Base-by-base conservation (phyloP, 345 rosid genomes). In the Rhodamnia rubescens region DNA sequence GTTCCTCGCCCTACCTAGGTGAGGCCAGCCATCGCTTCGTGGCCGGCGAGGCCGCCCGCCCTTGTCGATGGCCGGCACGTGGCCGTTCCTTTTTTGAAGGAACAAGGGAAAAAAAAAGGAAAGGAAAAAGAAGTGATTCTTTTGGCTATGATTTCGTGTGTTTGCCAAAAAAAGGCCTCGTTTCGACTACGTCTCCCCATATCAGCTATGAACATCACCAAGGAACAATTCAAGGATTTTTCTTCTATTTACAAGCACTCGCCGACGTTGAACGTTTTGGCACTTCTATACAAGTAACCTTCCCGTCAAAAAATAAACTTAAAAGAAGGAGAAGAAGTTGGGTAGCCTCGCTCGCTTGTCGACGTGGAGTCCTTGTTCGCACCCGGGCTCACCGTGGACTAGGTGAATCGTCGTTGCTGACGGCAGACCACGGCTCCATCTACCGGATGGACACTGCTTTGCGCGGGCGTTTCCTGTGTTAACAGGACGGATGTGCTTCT, bases 401-500 rank as follows among this genome's bases (percentile, higher is more conserved):
- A 3, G 78, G 24, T 32, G 24, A 69, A 36, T 69, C 47, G 20
- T 22, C 9, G 36, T 47, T 69, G 47, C 36, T 5, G 78, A 69
- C 18, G 47, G 47, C 5, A 54, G 52, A 81, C 24, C 29, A 11
- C 5, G 53, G 29, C 32, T 24, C 21, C 54, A 47, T 81, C 36
- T 26, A 26, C 83, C 16, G 54, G 83, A 81, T 27, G 54, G 42
- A 69, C 24, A 32, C 47, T 6, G 78, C n/a, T 36, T 36, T 24
- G 2, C 1, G 78, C 78, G 47, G 24, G 26, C 20, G 4, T 18
- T 69, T 36, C 7, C 47, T 42, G 78, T 86, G 83, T 91, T 86
- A 92, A 85, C 89, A n/a, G 89, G 83, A 89, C 92, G 53, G 89
- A 86, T 11, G 8, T 42, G 89, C 89, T 88, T 92, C 90, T 64